These are phyloP conservation scores for Albugo laibachii DNA, from an alignment of 352 stramenopile species.

Conservation along the genomic window DNA sequence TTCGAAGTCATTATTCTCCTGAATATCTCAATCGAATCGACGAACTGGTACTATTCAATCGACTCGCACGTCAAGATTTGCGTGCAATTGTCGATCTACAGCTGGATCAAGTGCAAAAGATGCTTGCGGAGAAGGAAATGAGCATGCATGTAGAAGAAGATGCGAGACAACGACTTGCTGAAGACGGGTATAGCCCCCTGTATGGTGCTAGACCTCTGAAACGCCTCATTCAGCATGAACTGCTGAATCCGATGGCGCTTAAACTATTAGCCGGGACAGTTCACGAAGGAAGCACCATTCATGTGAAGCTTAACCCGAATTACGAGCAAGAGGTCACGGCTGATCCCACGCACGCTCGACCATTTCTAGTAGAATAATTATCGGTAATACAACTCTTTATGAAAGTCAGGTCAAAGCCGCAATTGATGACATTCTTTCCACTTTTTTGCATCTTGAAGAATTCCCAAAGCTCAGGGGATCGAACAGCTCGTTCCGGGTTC, in stretches of 20 bases:
- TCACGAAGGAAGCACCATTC: slow-evolving; percentile 54
- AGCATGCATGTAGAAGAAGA: slow-evolving; percentile 75
- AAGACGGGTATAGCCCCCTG: slow-evolving; percentile 87
- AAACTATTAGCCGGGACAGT: slow-evolving; percentile 76
- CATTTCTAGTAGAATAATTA: slow-evolving; percentile 14
- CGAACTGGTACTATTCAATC: slow-evolving; percentile 96
- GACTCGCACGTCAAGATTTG: slow-evolving; percentile 80
- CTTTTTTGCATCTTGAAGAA: too few species aligned
- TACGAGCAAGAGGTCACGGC: slow-evolving; percentile 28
- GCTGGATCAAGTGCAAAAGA: slow-evolving; percentile 72
- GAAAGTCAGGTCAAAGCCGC: too few species aligned
- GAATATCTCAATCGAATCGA: slow-evolving; percentile 99
- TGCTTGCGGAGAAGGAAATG: slow-evolving; percentile 85
- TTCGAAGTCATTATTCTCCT: slow-evolving; percentile 88
- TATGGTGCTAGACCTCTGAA: slow-evolving; percentile 95
- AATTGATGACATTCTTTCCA: too few species aligned
- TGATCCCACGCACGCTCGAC: slow-evolving; percentile 17
- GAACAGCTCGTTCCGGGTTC: too few species aligned
- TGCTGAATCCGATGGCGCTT: slow-evolving; percentile 89
- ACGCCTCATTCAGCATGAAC: slow-evolving; percentile 87
- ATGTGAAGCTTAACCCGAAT: slow-evolving; percentile 32
- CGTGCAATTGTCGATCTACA: slow-evolving; percentile 90
- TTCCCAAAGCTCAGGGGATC: too few species aligned
- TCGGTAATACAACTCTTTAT: too few species aligned
- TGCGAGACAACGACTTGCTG: slow-evolving; percentile 84